These are phyloP conservation scores for Diplodia seriata DNA, from an alignment of 2,329 filamentous ascomycete genomes.

Conservation along the genomic window DNA sequence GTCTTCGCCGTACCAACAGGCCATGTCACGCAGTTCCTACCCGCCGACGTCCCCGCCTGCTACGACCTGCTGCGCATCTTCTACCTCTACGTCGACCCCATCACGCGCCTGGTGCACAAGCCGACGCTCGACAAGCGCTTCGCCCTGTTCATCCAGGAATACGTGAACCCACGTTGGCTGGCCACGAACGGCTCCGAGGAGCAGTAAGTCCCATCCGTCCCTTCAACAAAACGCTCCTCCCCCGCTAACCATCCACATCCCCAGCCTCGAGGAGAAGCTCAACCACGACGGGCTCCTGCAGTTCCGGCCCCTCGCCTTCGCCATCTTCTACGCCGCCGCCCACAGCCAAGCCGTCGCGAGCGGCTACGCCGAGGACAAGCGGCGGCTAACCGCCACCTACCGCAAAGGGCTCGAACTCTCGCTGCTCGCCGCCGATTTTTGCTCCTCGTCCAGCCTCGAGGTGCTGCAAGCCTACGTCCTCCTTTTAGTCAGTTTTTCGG, in stretches of 20 bases:
- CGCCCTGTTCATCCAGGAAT: background rate
- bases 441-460: slow-evolving; percentile 47
- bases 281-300: background rate
- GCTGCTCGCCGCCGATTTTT: slow-evolving; percentile 45
- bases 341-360: slow-evolving; percentile 43
- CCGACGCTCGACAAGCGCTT: background rate
- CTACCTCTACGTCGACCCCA: background rate
- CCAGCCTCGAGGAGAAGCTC: background rate
- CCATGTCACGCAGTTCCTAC: background rate
- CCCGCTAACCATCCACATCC: background rate
- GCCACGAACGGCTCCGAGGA: background rate
- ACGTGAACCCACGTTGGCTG: background rate
- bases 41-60: background rate
- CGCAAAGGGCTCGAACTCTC: slow-evolving; percentile 46
- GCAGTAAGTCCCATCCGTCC: no score
- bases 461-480: slow-evolving; percentile 47
- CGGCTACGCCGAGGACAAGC: slow-evolving; percentile 44
- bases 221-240: background rate
- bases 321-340: slow-evolving; percentile 46
- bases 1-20: background rate
- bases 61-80: background rate
- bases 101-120: slow-evolving; percentile 6
- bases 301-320: slow-evolving; percentile 43
- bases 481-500: background rate
- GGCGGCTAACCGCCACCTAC: slow-evolving; percentile 42